phyloP scores from a whole-genome alignment of 345 rosid genomes.

The Arabidopsis suecica region DNA sequence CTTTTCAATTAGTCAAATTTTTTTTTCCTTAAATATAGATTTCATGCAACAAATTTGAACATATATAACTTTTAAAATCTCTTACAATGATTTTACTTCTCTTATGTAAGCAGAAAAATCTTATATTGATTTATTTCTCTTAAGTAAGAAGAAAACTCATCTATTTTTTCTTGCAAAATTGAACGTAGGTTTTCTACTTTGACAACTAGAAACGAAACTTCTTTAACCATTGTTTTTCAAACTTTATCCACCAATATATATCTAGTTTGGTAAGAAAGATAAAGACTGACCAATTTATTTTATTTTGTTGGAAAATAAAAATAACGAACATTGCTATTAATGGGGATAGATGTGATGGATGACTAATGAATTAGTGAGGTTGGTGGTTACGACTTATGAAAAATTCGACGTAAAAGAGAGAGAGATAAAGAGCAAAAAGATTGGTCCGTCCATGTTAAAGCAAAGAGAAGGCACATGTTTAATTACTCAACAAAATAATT shows the following conservation, averaged over 20 bases:
- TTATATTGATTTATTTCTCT: neutral
- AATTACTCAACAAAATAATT: conserved; percentile 39
- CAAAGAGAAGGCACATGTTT: conserved; percentile 43
- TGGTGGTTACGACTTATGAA: conserved; percentile 37
- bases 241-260: conserved; percentile 19
- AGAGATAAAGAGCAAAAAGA: conserved; percentile 8
- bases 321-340: conserved; percentile 13
- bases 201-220: neutral
- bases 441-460: conserved; percentile 32
- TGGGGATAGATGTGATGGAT: conserved; percentile 37
- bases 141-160: neutral
- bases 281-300: conserved; percentile 5
- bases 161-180: conserved; percentile 12
- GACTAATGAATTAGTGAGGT: conserved; percentile 36
- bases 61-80: neutral
- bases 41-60: neutral
- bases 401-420: conserved; percentile 27
- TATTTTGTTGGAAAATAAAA: conserved; percentile 14
- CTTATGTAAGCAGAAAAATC: neutral
- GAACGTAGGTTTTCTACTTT: neutral
- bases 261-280: conserved; percentile 32
- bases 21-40: no score
- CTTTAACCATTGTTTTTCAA: conserved; percentile 2
- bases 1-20: no score
- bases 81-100: neutral